Percentiles rank a stretch among this genome's conserved stretches.
phyloP scores from a whole-genome alignment of 163 green algal genomes.

The Prototheca cutis region DNA sequence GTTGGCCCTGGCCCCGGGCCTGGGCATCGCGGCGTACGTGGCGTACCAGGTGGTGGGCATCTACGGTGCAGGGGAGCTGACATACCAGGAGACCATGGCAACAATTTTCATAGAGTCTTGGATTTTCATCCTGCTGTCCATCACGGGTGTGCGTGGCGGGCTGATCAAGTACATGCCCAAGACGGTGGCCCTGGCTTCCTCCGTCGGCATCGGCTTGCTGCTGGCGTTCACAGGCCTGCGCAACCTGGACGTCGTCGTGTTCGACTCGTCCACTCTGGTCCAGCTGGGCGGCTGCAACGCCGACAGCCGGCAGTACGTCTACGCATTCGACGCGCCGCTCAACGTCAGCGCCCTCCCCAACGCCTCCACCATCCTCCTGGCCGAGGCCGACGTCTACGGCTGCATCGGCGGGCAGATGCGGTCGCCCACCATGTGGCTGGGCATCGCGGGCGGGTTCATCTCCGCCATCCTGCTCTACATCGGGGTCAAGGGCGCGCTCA shows the following conservation, averaged over 20 bases:
- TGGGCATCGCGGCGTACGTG: conserved; percentile 76
- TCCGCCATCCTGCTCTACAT: conserved; percentile 47
- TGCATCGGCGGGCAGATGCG: conserved; percentile 35
- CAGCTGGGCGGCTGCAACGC: conserved; percentile 38
- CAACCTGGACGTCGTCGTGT: conserved; percentile 49
- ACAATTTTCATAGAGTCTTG: conserved; percentile 71
- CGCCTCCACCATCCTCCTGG: neutral
- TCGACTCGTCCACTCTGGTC: conserved; percentile 50
- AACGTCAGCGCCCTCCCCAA: neutral
- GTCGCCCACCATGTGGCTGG: conserved; percentile 48
- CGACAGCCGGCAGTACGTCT: conserved; percentile 14
- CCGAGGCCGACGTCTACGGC: conserved; percentile 13
- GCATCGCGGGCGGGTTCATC: conserved; percentile 48
- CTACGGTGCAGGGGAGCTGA: conserved; percentile 33
- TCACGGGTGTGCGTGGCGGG: conserved; percentile 47
- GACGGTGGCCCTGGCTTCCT: conserved; percentile 43
- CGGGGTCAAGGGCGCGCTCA: conserved; percentile 51
- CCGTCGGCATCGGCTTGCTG: conserved; percentile 71
- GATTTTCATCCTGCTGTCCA: conserved; percentile 65
- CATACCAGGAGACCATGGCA: conserved; percentile 53
- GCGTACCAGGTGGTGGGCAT: conserved; percentile 65
- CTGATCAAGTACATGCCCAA: conserved; percentile 55
- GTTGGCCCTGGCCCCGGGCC: conserved; percentile 43
- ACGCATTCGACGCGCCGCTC: conserved; percentile 7
- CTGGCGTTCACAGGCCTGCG: conserved; percentile 69